Percentiles rank a stretch among this genome's conserved stretches.
These are phyloP conservation scores for Leccinum truebloodii DNA, from an alignment of 768 basidiomycete genomes.

Conservation along the genomic window DNA sequence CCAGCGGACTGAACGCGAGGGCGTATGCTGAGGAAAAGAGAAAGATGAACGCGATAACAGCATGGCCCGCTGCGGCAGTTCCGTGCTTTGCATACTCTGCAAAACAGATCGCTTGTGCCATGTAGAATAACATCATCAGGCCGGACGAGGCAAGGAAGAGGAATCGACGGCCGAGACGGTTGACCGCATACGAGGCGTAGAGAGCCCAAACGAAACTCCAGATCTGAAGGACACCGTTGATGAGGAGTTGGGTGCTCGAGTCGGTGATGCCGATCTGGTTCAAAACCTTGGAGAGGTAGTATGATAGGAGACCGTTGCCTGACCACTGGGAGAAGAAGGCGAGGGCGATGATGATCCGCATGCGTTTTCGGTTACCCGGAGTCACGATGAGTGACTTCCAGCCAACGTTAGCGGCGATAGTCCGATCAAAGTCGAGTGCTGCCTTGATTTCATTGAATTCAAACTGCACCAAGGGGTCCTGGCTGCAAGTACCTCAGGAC, in stretches of 20 bases:
- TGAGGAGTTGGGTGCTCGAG: conserved; percentile 54
- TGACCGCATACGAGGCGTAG: conserved; percentile 38
- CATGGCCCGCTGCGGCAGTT: conserved; percentile 51
- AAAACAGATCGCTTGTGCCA: conserved; percentile 66
- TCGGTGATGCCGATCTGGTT: conserved; percentile 60
- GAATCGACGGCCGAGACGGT: conserved; percentile 63
- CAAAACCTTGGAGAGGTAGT: conserved; percentile 71
- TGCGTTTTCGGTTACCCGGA: conserved; percentile 66
- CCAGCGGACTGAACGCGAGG: conserved; percentile 76
- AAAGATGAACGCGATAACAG: conserved; percentile 54
- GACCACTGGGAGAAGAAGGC: conserved; percentile 79
- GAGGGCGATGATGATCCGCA: conserved; percentile 66
- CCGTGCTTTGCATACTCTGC: conserved; percentile 52
- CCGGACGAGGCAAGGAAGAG: conserved; percentile 60
- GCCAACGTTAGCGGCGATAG: conserved; percentile 56
- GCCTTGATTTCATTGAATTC: conserved; percentile 83
- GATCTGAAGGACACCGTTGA: conserved; percentile 65
- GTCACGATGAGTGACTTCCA: conserved; percentile 70
- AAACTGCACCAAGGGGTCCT: conserved; percentile 68
- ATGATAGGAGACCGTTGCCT: conserved; percentile 70
- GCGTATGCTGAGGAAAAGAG: conserved; percentile 53
- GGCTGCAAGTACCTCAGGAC: conserved; percentile 28
- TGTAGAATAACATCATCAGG: conserved; percentile 68
- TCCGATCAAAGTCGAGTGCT: conserved; percentile 69
- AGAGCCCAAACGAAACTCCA: conserved; percentile 22